Base-by-base conservation (phyloP, 2,329 filamentous ascomycete species). In the Cadophora sp. region DNA sequence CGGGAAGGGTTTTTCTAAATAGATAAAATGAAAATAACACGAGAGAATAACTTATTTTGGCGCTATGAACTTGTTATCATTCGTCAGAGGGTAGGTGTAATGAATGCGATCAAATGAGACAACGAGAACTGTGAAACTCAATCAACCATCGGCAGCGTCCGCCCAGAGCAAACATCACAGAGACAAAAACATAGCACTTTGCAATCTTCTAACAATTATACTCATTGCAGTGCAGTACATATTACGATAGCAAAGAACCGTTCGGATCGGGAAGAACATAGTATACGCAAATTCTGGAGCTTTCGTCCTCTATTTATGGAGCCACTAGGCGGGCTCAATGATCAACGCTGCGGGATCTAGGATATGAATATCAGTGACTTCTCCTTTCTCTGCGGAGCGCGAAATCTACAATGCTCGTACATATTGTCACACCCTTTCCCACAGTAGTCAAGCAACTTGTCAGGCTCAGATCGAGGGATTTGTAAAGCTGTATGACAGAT, bases 201-300 rank as follows among this genome's bases (percentile, higher is more conserved):
- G 64, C 55, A 11, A 56, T 67, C 50, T 69, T n/a, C 56, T 59
- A 34, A 71, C 65, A 24, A 71, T 48, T 66, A 69, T 71, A 40
- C 68, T 68, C 34, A 71, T 60, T 14, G 55, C 68, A 48, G 68
- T 68, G 7, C 34, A n/a, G n/a, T n/a, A 8, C 56, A 63, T 12
- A 69, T 27, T 11, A 69, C 48, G 12, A 71, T n/a, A 37, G 68
- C 69, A 53, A 34, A 58, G 24, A 71, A 60, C n/a, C n/a, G n/a
- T n/a, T n/a, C n/a, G n/a, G n/a, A n/a, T n/a, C n/a, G n/a, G n/a
- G n/a, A n/a, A n/a, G n/a, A n/a, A n/a, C n/a, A n/a, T n/a, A n/a
- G n/a, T n/a, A n/a, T n/a, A n/a, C n/a, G n/a, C n/a, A n/a, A n/a
- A n/a, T n/a, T n/a, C n/a, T n/a, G n/a, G n/a, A 37, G 34, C 34